Conservation (phyloP, 176 grass and related monocot species). For the Ananas comosus region DNA sequence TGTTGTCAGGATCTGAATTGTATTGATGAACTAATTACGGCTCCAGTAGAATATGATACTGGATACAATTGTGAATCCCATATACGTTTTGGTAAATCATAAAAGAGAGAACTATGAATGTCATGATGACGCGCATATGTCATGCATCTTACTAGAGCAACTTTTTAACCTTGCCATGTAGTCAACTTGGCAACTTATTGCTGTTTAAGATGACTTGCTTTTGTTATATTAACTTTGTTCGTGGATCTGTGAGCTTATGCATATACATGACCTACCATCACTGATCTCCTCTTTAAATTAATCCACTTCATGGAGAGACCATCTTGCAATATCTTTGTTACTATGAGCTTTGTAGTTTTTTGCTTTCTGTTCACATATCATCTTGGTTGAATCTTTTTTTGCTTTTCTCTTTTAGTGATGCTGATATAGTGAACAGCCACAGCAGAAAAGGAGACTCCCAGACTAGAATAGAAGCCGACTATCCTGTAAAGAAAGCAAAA, state of each 20-base stretch:
- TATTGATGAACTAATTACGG: too few species aligned
- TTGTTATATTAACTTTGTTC: too few species aligned
- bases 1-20: too few species aligned
- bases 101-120: too few species aligned
- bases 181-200: too few species aligned
- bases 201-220: too few species aligned
- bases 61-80: too few species aligned
- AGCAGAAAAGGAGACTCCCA: conserved; percentile 10
- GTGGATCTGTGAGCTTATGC: not conserved
- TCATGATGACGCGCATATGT: too few species aligned
- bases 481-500: conserved; percentile 45
- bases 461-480: conserved; percentile 24
- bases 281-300: not conserved
- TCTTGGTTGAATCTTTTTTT: not conserved
- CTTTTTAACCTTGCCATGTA: too few species aligned
- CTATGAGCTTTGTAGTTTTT: not conserved
- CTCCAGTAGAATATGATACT: too few species aligned
- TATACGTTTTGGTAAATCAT: too few species aligned
- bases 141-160: too few species aligned
- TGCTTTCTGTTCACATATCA: not conserved
- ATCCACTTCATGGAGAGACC: conserved; percentile 1
- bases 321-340: conserved; percentile 12
- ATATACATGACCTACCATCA: not conserved
- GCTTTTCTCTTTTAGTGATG: conserved; percentile 25
- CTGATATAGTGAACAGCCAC: conserved; percentile 15